Conservation (phyloP, 2,329 filamentous ascomycete species). For the Ceratocystiopsis brevicomis region DNA sequence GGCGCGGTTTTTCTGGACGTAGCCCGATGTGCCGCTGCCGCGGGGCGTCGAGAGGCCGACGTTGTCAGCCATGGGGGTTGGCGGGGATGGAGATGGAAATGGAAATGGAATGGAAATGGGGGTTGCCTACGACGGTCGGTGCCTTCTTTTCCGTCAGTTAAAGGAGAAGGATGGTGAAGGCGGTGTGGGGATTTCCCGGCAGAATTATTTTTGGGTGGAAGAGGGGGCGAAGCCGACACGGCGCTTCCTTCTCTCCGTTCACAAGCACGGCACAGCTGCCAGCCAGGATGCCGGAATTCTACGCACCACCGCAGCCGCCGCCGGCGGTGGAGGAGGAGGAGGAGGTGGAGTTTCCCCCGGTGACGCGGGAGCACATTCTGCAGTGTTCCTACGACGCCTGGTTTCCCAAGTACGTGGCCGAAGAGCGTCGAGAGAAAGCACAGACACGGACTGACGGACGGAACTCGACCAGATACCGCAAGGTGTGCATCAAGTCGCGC, state of each 20-base stretch:
- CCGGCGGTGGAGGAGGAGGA: conserved; percentile 1
- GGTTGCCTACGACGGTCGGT: too few species aligned
- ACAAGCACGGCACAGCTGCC: conserved; percentile 1
- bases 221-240: not conserved
- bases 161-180: not conserved
- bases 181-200: conserved; percentile 4
- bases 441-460: not conserved
- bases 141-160: not conserved
- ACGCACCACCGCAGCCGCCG: conserved; percentile 8
- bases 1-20: conserved; percentile 90
- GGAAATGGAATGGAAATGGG: not conserved
- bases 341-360: conserved; percentile 54
- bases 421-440: too few species aligned
- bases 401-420: conserved; percentile 48
- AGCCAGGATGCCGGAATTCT: conserved; percentile 15
- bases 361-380: conserved; percentile 71
- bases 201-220: not conserved
- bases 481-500: conserved; percentile 66
- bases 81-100: not conserved
- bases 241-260: not conserved
- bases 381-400: conserved; percentile 90
- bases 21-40: conserved; percentile 89
- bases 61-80: conserved; percentile 69
- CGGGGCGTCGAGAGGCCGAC: conserved; percentile 88
- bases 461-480: conserved; percentile 58